Base-by-base conservation (phyloP, 2,329 filamentous ascomycete species). In the Talaromyces sp. region DNA sequence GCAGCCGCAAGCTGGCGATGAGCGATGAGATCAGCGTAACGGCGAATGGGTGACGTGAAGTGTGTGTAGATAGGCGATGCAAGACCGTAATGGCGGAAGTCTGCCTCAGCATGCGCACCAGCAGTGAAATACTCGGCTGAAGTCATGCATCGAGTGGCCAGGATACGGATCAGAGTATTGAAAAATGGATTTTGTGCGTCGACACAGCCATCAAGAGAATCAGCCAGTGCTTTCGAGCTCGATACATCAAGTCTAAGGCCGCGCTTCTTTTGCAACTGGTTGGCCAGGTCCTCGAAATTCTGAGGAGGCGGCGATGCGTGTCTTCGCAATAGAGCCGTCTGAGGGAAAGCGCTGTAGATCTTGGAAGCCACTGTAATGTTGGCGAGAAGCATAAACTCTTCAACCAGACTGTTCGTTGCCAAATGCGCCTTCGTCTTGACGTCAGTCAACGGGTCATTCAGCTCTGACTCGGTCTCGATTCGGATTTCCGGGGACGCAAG, bases 101-200 rank as follows among this genome's bases (percentile, higher is more conserved):
- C 95, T 0, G 92, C 89, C 74, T 95, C 93, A 0, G 93, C 87
- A 74, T 97, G 92, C 7, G 92, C 93, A 63, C 95, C 95, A 0
- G 93, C 91, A 78, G 91, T 95, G 78, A 99, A 99, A 79, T 99
- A 99, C 78, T 99, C 95, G 64, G 95, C 95, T 59, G 92, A 95
- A 83, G 96, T 96, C 95, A 99, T 99, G 84, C 95, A 99, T 25
- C 95, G 89, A 9, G 95, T 99, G 10, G 95, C 95, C 81, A 99
- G 90, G 78, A 99, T 96, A 73, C 95, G 91, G 68, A 99, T 89
- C 27, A 99, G 86, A 2, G 93, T 99, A 83, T 99, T 99, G 85
- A 99, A 98, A 81, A 97, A 99, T 30, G 93, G 92, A 69, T 98
- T 91, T 10, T 81, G 73, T 0, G 87, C 78, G 71, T 97, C 93